phyloP scores from a whole-genome alignment of 1,284 basidiomycete species.

The Ustilago trichophora region DNA sequence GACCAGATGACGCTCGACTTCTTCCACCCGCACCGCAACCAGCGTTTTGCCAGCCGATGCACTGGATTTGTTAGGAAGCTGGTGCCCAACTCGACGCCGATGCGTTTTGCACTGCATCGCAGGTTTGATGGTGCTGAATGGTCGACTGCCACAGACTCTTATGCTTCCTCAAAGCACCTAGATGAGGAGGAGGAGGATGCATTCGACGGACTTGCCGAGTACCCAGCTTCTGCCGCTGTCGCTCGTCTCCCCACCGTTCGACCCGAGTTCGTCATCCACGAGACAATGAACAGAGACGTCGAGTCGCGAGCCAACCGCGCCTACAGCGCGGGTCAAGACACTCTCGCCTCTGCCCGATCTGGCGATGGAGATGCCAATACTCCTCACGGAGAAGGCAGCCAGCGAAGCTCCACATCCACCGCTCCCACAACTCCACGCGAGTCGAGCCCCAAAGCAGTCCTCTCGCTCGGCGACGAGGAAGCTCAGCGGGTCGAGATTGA shows the following conservation, averaged over 20 bases:
- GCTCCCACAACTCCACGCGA: slow-evolving; percentile 28
- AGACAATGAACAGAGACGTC: too few relatives aligned
- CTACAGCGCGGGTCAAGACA: slow-evolving; percentile 18
- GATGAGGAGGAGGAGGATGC: slow-evolving; percentile 66
- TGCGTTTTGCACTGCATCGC: slow-evolving; percentile 67
- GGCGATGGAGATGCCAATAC: background rate
- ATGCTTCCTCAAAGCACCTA: slow-evolving; percentile 9
- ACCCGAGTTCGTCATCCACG: slow-evolving; percentile 21
- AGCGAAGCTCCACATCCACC: slow-evolving; percentile 18
- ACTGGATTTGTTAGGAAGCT: slow-evolving; percentile 69
- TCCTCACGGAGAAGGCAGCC: slow-evolving; percentile 1
- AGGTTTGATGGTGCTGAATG: slow-evolving; percentile 11
- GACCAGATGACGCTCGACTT: slow-evolving; percentile 69
- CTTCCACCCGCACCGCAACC: slow-evolving; percentile 66
- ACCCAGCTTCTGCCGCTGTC: slow-evolving; percentile 35
- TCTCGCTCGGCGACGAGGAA: slow-evolving; percentile 40
- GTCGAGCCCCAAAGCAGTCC: slow-evolving; percentile 9
- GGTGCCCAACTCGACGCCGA: slow-evolving; percentile 66
- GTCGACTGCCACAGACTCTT: background rate
- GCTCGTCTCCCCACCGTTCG: slow-evolving; percentile 19
- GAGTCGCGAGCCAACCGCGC: background rate
- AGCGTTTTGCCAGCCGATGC: slow-evolving; percentile 68
- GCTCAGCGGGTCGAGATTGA: slow-evolving; percentile 36
- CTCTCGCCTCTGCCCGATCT: slow-evolving; percentile 2
- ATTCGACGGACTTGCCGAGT: slow-evolving; percentile 66